A percentile compares a stretch with the other conserved stretches of the same genome.
Conservation (phyloP, 768 basidiomycete genomes). For the Panus rudis region DNA sequence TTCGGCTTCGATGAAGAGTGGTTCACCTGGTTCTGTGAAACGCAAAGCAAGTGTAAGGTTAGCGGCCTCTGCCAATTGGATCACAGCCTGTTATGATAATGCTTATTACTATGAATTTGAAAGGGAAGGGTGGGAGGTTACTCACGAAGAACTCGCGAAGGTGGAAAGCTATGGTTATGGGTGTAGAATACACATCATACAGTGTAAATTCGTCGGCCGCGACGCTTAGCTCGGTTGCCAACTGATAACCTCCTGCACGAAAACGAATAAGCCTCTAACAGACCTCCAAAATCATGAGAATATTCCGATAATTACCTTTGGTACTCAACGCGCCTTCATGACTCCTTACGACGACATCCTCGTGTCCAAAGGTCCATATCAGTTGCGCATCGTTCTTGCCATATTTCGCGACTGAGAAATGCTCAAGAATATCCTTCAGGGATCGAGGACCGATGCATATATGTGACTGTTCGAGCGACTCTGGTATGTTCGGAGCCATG, state of each 20-base stretch:
- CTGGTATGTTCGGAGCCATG: slow-evolving; percentile 60
- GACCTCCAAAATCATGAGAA: slow-evolving; percentile 60
- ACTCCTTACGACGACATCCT: slow-evolving; percentile 64
- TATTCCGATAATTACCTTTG: no score
- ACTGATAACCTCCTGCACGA: slow-evolving; percentile 45
- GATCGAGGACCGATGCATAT: slow-evolving; percentile 68
- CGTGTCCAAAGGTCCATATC: slow-evolving; percentile 70
- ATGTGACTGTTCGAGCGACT: slow-evolving; percentile 50
- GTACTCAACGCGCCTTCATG: no score
- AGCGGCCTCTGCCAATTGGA: slow-evolving; percentile 71
- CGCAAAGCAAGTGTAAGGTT: slow-evolving; percentile 58
- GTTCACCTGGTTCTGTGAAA: slow-evolving; percentile 68
- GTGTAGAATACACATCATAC: slow-evolving; percentile 58
- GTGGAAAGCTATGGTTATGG: slow-evolving; percentile 71
- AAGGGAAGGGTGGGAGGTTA: slow-evolving; percentile 1
- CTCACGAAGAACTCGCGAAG: slow-evolving; percentile 77
- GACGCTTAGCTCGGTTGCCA: slow-evolving; percentile 71
- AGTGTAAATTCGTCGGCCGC: slow-evolving; percentile 76
- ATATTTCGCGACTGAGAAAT: slow-evolving; percentile 63
- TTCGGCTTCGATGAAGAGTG: slow-evolving; percentile 73
- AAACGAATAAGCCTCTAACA: neutral
- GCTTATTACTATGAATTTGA: neutral
- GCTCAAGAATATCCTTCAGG: slow-evolving; percentile 73
- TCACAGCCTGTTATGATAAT: slow-evolving; percentile 53
- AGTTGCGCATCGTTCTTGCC: slow-evolving; percentile 69